These are phyloP conservation scores for Talaromyces sp. DNA, from an alignment of 2,329 filamentous ascomycete species.

Conservation along the genomic window DNA sequence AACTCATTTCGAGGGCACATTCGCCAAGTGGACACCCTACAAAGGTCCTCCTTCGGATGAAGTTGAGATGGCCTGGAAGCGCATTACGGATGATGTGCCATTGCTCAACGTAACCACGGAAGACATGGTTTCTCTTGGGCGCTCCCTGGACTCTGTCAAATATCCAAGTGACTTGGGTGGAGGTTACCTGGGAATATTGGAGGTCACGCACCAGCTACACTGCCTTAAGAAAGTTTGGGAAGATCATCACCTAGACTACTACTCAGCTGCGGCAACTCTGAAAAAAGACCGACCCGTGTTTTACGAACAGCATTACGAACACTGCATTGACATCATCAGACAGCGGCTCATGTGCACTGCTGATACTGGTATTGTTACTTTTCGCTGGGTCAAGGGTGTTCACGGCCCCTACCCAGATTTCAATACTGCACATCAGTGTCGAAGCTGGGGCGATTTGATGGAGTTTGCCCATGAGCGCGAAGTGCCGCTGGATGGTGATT, in stretches of 20 bases:
- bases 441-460: constrained; percentile 4
- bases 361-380: constrained; percentile 12
- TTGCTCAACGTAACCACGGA: constrained; percentile 6
- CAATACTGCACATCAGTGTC: constrained; percentile 9
- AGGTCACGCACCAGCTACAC: constrained; percentile 15
- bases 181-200: constrained; percentile 6
- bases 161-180: background rate
- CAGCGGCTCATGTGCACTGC: constrained; percentile 14
- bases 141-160: background rate
- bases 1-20: constrained; percentile 4
- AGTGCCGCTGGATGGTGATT: constrained; percentile 6
- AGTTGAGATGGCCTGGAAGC: constrained; percentile 13
- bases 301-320: constrained; percentile 16
- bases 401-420: constrained; percentile 11
- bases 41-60: constrained; percentile 9
- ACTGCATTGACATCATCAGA: constrained; percentile 14
- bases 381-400: constrained; percentile 9
- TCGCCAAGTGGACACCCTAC: constrained; percentile 6
- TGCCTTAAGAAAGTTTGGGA: constrained; percentile 13
- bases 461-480: background rate
- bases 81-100: background rate
- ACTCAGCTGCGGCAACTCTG: background rate
- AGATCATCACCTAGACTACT: constrained; percentile 10
- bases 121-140: background rate
- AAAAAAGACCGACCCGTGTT: constrained; percentile 10